Conservation (phyloP, 2,329 filamentous ascomycete species). For the Metarhizium album region DNA sequence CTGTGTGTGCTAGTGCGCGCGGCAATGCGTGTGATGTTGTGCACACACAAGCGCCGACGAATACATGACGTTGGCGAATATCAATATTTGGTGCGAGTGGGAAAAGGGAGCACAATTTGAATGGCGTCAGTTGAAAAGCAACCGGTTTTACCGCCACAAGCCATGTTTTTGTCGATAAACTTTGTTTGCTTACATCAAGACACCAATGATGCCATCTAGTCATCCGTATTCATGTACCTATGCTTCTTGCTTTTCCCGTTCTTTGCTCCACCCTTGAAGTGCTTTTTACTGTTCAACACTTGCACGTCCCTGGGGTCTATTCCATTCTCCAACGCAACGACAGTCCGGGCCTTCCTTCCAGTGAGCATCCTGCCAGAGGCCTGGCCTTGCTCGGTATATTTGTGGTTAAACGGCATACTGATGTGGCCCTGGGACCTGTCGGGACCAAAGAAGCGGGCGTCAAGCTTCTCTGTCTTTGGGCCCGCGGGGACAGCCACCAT, state of each 20-base stretch:
- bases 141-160: no score
- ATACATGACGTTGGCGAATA: no score
- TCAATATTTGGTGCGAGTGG: no score
- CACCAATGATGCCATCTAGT: conserved; percentile 1
- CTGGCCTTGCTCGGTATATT: conserved; percentile 71
- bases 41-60: no score
- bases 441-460: conserved; percentile 79
- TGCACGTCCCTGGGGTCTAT: conserved; percentile 71
- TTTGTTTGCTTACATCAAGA: no score
- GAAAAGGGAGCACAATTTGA: no score
- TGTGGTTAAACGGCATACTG: conserved; percentile 75
- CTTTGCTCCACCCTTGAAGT: conserved; percentile 72
- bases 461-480: conserved; percentile 64
- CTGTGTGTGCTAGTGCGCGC: no score
- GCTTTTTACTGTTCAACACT: conserved; percentile 68
- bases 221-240: conserved; percentile 5
- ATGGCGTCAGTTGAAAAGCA: no score
- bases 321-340: conserved; percentile 76
- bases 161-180: no score
- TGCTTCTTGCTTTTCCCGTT: conserved; percentile 41
- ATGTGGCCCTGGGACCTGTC: conserved; percentile 55
- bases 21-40: no score
- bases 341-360: conserved; percentile 70
- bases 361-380: conserved; percentile 53
- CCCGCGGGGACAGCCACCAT: conserved; percentile 46